Base-by-base conservation (phyloP, 345 rosid genomes). In the Lepidium africanum region DNA sequence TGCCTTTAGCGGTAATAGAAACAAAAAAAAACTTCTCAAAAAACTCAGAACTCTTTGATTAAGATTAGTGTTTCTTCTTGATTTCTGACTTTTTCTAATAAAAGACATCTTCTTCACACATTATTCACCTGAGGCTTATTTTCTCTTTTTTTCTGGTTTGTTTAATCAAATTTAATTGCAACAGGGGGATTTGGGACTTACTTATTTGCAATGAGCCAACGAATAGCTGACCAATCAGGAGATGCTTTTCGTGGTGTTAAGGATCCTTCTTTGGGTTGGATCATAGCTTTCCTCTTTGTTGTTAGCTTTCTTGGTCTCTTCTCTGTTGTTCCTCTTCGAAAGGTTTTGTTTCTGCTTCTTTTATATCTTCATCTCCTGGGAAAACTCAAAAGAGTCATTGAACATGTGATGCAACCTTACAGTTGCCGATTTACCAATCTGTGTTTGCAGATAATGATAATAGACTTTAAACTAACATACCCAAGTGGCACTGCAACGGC, bases 401-500 rank as follows among this genome's bases (percentile, higher is more conserved):
- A 36, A 56, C 41, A 19, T 12, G 11, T 48, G 50, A 35, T 43
- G 59, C 21, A 55, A 33, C 14, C 54, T 64, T 56, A 59, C 14
- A 43, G n/a, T 45, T 46, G 13, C 7, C 39, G 19, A 7, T 33
- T 27, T 65, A 17, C 9, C 35, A 15, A 13, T 36, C 2, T 73
- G 30, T 49, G 66, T 50, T 59, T 59, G 62, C 78, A 91, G 96
- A 62, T 83, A 77, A 92, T 92, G 98, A 85, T 92, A 21, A 55
- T 86, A 77, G 87, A 82, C 77, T 89, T 86, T 80, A 92, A 84
- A 59, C 61, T 92, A 59, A 89, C 95, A 55, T 89, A 92, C 56
- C 96, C 98, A 12, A 89, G 96, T 61, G 98, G 98, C 36, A 89
- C 98, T 8, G 96, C 98, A 13, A 92, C 96, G 50, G 95, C 98